Percentiles rank a stretch among this genome's conserved stretches.
Evolutionary conservation across 306 rosid genomes (phyloP).

Genomic region (Calophaca sinica): DNA sequence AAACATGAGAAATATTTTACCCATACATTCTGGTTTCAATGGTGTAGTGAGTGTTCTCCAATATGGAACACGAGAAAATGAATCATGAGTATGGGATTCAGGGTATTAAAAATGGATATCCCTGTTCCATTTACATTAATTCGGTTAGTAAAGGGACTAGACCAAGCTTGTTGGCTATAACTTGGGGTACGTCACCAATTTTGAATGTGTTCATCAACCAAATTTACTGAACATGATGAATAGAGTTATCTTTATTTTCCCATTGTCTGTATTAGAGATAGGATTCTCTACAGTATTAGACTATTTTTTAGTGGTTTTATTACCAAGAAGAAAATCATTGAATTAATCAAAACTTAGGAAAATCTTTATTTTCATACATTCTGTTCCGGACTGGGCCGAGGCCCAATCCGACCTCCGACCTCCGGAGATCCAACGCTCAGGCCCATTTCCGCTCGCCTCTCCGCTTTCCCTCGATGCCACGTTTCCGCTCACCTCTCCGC

Average conservation of each 20-base stretch:
- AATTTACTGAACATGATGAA: conserved; percentile 21
- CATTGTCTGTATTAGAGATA: not conserved
- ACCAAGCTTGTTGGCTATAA: not conserved
- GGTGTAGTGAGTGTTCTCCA: too few species aligned
- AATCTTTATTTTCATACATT: not conserved
- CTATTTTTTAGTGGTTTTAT: not conserved
- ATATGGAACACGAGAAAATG: not conserved
- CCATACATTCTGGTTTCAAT: too few species aligned
- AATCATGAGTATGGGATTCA: not conserved
- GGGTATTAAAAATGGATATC: too few species aligned
- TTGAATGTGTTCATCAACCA: not conserved
- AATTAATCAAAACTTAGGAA: too few species aligned
- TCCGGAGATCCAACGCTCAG: too few species aligned
- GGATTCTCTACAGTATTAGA: not conserved
- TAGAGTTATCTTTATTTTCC: not conserved
- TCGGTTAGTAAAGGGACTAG: not conserved
- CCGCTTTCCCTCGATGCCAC: too few species aligned
- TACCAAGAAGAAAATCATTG: not conserved
- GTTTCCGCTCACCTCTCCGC: too few species aligned
- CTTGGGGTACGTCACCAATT: not conserved
- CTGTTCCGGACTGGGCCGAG: too few species aligned
- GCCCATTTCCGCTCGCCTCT: too few species aligned
- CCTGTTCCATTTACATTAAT: not conserved
- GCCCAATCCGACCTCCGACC: too few species aligned
- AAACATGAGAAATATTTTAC: too few species aligned